A percentile compares a stretch with the other conserved stretches of the same genome.
These are phyloP conservation scores for Xylariaceae sp. DNA, from an alignment of 2,329 filamentous ascomycete genomes.

Conservation along the genomic window DNA sequence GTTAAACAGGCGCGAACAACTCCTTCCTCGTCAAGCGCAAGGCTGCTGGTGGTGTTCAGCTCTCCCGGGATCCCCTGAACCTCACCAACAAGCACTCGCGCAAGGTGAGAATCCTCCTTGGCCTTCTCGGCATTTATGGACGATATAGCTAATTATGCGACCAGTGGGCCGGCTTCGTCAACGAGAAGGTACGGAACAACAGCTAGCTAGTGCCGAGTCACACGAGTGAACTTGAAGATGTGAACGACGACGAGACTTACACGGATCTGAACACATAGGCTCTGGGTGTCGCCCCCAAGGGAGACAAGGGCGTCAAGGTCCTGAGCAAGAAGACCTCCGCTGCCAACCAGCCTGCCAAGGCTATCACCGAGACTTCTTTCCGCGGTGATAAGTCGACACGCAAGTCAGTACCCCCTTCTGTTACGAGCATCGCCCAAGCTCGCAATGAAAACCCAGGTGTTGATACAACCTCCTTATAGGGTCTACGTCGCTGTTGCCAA, in stretches of 20 bases:
- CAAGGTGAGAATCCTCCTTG: slow-evolving; percentile 57
- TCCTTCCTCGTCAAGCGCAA: slow-evolving; percentile 89
- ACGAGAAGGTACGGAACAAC: slow-evolving; percentile 68
- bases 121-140: slow-evolving; percentile 16
- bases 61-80: slow-evolving; percentile 94
- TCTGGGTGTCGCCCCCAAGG: slow-evolving; percentile 67
- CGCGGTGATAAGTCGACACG: slow-evolving; percentile 66
- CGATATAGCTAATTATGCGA: slow-evolving; percentile 36
- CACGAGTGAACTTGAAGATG: slow-evolving; percentile 1
- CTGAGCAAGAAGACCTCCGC: slow-evolving; percentile 77
- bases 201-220: not conserved
- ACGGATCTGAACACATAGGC: slow-evolving; percentile 52
- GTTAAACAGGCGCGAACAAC: slow-evolving; percentile 69
- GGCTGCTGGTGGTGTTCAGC: slow-evolving; percentile 70
- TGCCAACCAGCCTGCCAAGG: slow-evolving; percentile 66
- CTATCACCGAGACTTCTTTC: slow-evolving; percentile 61
- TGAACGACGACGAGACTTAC: slow-evolving; percentile 15
- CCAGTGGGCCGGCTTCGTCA: slow-evolving; percentile 87
- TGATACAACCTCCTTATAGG: slow-evolving; percentile 40
- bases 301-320: slow-evolving; percentile 76
- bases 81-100: slow-evolving; percentile 83
- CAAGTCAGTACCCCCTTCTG: slow-evolving; percentile 64
- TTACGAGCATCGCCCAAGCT: not conserved
- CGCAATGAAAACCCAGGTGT: too few species aligned
- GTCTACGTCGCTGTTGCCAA: slow-evolving; percentile 85